Base-by-base conservation (phyloP, 306 rosid species). In the Cucumis melo region DNA sequence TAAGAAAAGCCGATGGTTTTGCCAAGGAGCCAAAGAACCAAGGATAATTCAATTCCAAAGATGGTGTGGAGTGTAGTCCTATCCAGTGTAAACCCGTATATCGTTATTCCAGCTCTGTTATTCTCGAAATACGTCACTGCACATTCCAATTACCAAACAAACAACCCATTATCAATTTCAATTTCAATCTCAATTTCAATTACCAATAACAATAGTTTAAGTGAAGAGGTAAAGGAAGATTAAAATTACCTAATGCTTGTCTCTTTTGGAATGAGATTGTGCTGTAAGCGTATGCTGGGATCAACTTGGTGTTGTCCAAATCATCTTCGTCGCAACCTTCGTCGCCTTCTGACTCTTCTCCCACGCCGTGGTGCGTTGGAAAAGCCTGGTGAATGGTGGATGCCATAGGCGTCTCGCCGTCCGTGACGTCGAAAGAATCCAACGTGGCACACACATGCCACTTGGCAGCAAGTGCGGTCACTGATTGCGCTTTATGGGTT, bases 361-460 rank as follows among this genome's bases (percentile, higher is more conserved):
- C 87, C 2, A 78, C 74, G 62, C 1, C 5, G 1, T 27, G 54
- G 32, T 76, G 86, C 44, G 48, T 83, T 3, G 88, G 80, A 68
- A 80, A 86, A 0, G 54, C 77, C 19, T 65, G 86, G 24, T 62
- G 86, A 74, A 67, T 79, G n/a, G 76, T 3, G 16, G 74, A 80
- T 9, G 58, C 76, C 44, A 72, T 61, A 3, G 87, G 79, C 15
- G 82, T 72, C 5, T 83, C 90, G 9, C 85, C 87, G 0, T 87
- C 87, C 0, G 6, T 78, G 0, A 73, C 92, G 41, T 93, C 98
- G 32, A 91, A 93, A 0, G 96, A 84, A 79, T 94, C 98, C 83
- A 94, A 74, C 56, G 98, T 94, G 0, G 97, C 97, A 59, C 98
- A 94, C 5, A 88, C 96, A 1, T 94, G 98, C 98, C 98, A 94